Evolutionary conservation across 2,329 filamentous ascomycete genomes (phyloP), one percentile per base, ranked within the genome.

Genomic region (Teratosphaeria nubilosa): DNA sequence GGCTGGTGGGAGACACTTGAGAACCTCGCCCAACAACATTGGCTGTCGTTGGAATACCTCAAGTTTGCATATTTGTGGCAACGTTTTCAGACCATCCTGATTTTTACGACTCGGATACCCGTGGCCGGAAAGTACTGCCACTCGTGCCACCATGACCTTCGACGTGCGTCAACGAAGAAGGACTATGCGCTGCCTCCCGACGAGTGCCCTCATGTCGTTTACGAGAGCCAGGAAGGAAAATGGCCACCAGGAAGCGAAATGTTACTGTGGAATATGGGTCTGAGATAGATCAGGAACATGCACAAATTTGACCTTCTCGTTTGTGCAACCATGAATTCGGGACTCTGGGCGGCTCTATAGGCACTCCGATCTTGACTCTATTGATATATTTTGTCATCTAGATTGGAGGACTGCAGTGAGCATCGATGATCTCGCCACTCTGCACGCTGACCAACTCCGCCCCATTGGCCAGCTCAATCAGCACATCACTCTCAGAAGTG

Each of bases 401-500:
- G 41, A 48, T 22, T 2, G 41, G 20, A 20, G 41, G 41, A 48
- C 41, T 48, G 54, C 54, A 56, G 30, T 56, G 32, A 24, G 32
- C 34, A 32, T 56, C 54, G 24, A 56, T 31, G 5, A 56, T 27
- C 22, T 56, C 27, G 20, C 34, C 54, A 41, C 54, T 56, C n/a
- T 31, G 22, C n/a, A 56, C 14, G 11, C 34, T 30, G 32, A 56
- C 54, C 24, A 56, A 25, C 16, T 25, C 45, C 20, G 54, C 48
- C 34, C 54, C 54, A 27, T 30, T 50, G n/a, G 54, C 54, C 13
- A 56, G 2, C 34, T 56, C 54, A 31, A 56, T 56, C 34, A 56
- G 24, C 37, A 50, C 37, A 45, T 56, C 34, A 25, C 32, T 24
- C 14, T 56, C 37, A 6, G 54, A 11, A 13, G 34, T 56, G 9